A percentile compares a stretch with the other conserved stretches of the same genome.
Evolutionary conservation across 148 eudicot genomes (phyloP).

Genomic region (Gaultheria prostrata): DNA sequence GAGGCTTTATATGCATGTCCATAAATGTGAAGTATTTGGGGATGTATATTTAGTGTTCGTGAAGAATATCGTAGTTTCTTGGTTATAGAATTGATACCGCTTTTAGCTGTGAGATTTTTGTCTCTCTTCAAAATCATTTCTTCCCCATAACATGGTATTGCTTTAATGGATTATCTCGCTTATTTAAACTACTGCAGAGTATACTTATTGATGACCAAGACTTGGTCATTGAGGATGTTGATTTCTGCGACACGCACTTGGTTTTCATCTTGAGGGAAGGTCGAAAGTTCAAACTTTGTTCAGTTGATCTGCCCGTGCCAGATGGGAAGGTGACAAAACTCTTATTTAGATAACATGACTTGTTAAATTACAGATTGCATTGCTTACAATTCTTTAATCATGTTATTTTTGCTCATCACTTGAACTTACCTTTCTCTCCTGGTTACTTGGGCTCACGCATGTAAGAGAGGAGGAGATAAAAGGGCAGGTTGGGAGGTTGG

Average conservation of each 20-base stretch:
- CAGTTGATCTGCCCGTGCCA: conserved; percentile 67
- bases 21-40: neutral
- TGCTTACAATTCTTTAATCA: neutral
- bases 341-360: neutral
- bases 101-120: neutral
- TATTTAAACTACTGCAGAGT: conserved; percentile 42
- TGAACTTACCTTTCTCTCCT: neutral
- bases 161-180: neutral
- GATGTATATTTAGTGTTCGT: neutral
- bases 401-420: neutral
- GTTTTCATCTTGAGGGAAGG: conserved; percentile 64
- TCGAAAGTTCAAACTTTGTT: conserved; percentile 55
- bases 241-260: conserved; percentile 70
- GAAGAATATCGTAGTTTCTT: neutral
- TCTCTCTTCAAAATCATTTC: neutral
- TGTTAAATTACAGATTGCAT: neutral
- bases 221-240: conserved; percentile 74
- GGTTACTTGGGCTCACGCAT: neutral
- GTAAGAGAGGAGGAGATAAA: neutral
- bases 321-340: conserved; percentile 42
- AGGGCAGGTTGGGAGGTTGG: neutral
- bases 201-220: conserved; percentile 65
- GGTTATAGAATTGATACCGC: neutral
- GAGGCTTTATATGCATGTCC: neutral
- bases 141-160: neutral